A percentile compares a stretch with the other conserved stretches of the same genome.
Evolutionary conservation across 1,284 basidiomycete genomes (phyloP).

Genomic region (Pascua sp.): DNA sequence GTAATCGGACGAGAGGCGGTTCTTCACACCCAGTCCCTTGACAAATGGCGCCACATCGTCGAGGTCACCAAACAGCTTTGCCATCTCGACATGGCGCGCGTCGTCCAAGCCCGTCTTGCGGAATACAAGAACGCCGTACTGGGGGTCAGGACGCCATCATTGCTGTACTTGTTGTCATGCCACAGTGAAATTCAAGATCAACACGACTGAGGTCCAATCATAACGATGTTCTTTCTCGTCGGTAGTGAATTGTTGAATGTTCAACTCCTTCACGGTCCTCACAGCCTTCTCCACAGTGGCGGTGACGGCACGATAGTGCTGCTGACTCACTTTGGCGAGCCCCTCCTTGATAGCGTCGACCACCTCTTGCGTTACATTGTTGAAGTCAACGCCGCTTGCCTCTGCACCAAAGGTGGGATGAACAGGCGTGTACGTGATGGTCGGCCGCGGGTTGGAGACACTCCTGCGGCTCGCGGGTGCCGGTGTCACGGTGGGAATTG

Average conservation of each 20-base stretch:
- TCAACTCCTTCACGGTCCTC: too few species aligned
- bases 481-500: too few species aligned
- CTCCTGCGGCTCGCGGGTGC: too few species aligned
- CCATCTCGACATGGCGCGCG: slow-evolving; percentile 26
- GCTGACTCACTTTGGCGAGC: slow-evolving; percentile 8
- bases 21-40: slow-evolving; percentile 14
- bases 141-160: too few species aligned
- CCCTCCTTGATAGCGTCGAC: slow-evolving; percentile 20
- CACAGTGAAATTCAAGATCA: too few species aligned
- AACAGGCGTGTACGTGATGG: not conserved
- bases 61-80: slow-evolving; percentile 26
- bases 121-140: slow-evolving; percentile 27
- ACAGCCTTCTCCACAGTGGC: too few species aligned
- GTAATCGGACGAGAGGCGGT: slow-evolving; percentile 21
- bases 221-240: too few species aligned
- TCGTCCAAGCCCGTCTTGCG: slow-evolving; percentile 29
- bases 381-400: slow-evolving; percentile 18
- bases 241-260: too few species aligned
- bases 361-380: slow-evolving; percentile 10
- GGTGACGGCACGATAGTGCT: too few species aligned
- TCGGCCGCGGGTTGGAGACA: not conserved
- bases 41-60: slow-evolving; percentile 30
- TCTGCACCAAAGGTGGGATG: slow-evolving; percentile 29
- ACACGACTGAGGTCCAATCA: too few species aligned
- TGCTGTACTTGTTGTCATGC: too few species aligned